Evolutionary conservation across 2,329 filamentous ascomycete species (phyloP).

Genomic region (Aureobasidium melanogenum): DNA sequence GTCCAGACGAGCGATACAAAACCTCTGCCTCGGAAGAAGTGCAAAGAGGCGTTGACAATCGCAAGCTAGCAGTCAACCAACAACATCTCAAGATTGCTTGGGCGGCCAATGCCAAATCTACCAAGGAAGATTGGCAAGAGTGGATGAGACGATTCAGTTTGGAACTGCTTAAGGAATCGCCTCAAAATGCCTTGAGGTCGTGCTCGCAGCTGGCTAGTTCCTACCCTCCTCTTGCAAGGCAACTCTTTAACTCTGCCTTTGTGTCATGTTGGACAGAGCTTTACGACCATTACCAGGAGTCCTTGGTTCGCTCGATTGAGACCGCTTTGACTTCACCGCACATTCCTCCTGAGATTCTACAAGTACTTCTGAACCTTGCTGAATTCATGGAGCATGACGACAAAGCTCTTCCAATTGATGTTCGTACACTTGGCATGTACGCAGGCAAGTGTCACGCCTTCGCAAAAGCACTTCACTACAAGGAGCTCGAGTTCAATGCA

Average conservation of each 20-base stretch:
- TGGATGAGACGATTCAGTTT: conserved; percentile 97
- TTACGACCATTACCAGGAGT: conserved; percentile 94
- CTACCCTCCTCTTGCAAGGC: conserved; percentile 82
- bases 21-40: conserved; percentile 63
- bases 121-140: conserved; percentile 97
- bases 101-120: conserved; percentile 95
- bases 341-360: conserved; percentile 89
- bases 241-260: conserved; percentile 97
- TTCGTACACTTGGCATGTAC: conserved; percentile 85
- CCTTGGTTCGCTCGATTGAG: conserved; percentile 91
- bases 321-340: conserved; percentile 90
- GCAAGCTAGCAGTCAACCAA: conserved; percentile 95
- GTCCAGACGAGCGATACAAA: conserved; percentile 71
- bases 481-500: conserved; percentile 95
- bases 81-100: conserved; percentile 95
- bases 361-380: conserved; percentile 86
- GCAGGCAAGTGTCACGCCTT: conserved; percentile 96
- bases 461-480: conserved; percentile 96
- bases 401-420: conserved; percentile 95
- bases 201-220: conserved; percentile 86
- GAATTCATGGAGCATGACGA: conserved; percentile 99
- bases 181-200: conserved; percentile 86
- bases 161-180: conserved; percentile 87
- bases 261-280: conserved; percentile 98
- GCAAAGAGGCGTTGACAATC: conserved; percentile 72